These are phyloP conservation scores for Starmerella vaccinii DNA, from an alignment of 805 yeast species.

Conservation along the genomic window DNA sequence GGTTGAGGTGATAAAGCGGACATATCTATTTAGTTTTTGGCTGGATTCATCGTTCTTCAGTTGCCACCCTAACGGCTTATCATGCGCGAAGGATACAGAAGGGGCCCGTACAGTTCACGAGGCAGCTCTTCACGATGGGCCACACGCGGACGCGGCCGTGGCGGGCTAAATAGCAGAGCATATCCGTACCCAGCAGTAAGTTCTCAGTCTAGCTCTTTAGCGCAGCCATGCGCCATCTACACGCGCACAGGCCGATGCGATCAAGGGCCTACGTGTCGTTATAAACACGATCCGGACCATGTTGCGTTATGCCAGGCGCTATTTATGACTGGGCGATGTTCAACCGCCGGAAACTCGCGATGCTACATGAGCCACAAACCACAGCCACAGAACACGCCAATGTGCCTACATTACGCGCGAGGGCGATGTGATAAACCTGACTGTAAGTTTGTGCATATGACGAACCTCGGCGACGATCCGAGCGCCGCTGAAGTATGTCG, in stretches of 20 bases:
- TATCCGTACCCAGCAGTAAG: neutral
- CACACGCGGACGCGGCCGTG: neutral
- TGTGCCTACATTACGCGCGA: slow-evolving; percentile 44
- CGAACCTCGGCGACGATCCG: slow-evolving; percentile 30
- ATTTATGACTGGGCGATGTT: slow-evolving; percentile 40
- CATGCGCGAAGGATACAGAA: neutral
- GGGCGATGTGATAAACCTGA: slow-evolving; percentile 41
- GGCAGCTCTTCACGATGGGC: neutral
- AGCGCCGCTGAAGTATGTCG: slow-evolving; percentile 43
- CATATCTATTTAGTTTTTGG: neutral
- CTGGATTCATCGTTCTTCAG: neutral
- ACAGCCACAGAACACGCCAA: slow-evolving; percentile 49
- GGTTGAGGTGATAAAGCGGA: neutral
- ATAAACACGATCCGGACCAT: slow-evolving; percentile 41
- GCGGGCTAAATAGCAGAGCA: neutral
- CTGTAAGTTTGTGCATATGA: slow-evolving; percentile 45
- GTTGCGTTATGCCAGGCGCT: slow-evolving; percentile 47
- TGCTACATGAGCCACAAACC: slow-evolving; percentile 52
- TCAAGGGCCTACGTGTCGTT: slow-evolving; percentile 44
- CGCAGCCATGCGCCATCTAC: slow-evolving; percentile 27
- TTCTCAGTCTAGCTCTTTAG: neutral
- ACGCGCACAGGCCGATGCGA: slow-evolving; percentile 42
- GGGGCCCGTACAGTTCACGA: neutral
- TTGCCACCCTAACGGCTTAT: neutral
- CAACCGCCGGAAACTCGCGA: slow-evolving; percentile 27